These are phyloP conservation scores for Stephanodiscus minutulus DNA, from an alignment of 108 stramenopile species.

Conservation along the genomic window DNA sequence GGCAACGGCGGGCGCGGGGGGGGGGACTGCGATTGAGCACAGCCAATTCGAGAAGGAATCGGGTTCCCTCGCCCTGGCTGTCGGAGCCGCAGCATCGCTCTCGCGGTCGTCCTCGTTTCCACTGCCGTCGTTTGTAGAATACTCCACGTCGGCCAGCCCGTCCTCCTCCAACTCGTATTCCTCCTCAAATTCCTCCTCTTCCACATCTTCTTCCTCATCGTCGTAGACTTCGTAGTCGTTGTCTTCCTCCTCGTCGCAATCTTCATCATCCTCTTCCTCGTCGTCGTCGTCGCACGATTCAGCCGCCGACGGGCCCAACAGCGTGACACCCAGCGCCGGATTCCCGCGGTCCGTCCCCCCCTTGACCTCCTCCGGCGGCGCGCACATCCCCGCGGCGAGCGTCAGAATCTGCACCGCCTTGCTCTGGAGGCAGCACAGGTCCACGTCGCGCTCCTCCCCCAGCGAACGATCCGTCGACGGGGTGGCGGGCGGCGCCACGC, in stretches of 20 bases:
- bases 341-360: conserved; percentile 28
- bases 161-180: conserved; percentile 26
- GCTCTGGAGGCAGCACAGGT: conserved; percentile 66
- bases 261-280: conserved; percentile 17
- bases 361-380: conserved; percentile 31
- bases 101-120: conserved; percentile 22
- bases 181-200: conserved; percentile 33
- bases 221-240: conserved; percentile 48
- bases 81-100: background rate
- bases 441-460: conserved; percentile 45
- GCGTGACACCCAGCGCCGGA: conserved; percentile 28
- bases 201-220: conserved; percentile 42
- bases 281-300: conserved; percentile 6
- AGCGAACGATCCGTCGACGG: conserved; percentile 13
- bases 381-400: conserved; percentile 64
- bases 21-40: conserved; percentile 50
- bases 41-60: conserved; percentile 85
- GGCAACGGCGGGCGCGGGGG: conserved; percentile 21
- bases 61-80: conserved; percentile 1
- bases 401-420: conserved; percentile 71
- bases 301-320: conserved; percentile 8
- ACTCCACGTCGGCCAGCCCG: conserved; percentile 32
- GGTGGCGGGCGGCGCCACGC: conserved; percentile 42
- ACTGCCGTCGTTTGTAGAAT: conserved; percentile 5
- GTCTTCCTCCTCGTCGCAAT: conserved; percentile 25